Base-by-base conservation (phyloP, 192 early-diverging fungal genomes). In the Phycomyces nitens region DNA sequence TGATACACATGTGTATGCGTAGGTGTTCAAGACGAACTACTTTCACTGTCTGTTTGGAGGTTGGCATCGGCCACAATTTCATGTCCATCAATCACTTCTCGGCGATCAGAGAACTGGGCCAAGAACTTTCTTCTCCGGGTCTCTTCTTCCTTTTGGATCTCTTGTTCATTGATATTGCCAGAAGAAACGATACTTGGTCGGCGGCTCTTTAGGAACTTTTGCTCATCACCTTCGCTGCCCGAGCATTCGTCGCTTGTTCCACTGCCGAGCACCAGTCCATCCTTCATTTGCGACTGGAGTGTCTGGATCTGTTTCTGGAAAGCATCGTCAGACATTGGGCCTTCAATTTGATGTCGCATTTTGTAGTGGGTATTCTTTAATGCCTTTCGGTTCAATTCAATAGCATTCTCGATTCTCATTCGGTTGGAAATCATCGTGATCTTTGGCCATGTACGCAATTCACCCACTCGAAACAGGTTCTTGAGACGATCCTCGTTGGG, bases 341-440 rank as follows among this genome's bases (percentile, higher is more conserved):
- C 15, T 47, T 18, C 20, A 11, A 5, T 11, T 49, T 49, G 2
- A 49, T 49, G 44, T 3, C 44, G 44, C 44, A 47, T 47, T 3
- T 14, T 18, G 12, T 47, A n/a, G 44, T 6, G 2, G 4, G 44
- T 18, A 11, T 47, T 47, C 18, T 47, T 47, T 2, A 65, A n/a
- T 56, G 54, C 10, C 21, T 69, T 56, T 56, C 72, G 70, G 44
- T 74, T 77, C 41, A 58, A 58, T 14, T 82, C 65, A 65, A 92
- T 86, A 8, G 83, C 78, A 54, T 83, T 80, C 68, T 96, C 94
- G 64, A 96, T 84, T 44, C 70, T 69, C 79, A 92, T 65, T 10
- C 92, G 82, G 56, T 90, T 86, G 12, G 77, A 66, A 59, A 96
- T 88, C 86, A 90, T 88, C 40, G 82, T 72, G 15, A 96, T 62